These are phyloP conservation scores for Pseudocercospora vitis DNA, from an alignment of 2,329 filamentous ascomycete species.

Conservation along the genomic window DNA sequence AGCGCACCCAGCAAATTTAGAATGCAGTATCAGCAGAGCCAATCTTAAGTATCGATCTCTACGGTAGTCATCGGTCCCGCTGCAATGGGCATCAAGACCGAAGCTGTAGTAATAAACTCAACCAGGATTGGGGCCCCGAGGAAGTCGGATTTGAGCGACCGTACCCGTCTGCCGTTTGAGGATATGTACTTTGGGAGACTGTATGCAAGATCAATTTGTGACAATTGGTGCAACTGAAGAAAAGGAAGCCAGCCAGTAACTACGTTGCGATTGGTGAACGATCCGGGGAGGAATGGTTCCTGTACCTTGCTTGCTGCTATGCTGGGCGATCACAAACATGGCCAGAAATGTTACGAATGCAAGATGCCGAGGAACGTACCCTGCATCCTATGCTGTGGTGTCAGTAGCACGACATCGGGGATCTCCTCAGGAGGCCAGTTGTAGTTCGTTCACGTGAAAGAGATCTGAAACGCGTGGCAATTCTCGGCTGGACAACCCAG, in stretches of 20 bases:
- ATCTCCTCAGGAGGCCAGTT: background rate
- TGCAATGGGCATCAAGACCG: slow-evolving; percentile 37
- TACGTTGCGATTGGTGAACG: slow-evolving; percentile 10
- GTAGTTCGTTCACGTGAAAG: background rate
- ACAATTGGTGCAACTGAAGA: background rate
- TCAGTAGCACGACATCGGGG: background rate
- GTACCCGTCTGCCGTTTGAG: background rate
- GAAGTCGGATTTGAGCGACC: background rate
- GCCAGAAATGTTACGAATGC: slow-evolving; percentile 7
- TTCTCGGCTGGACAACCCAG: background rate
- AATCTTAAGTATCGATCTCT: slow-evolving; percentile 25
- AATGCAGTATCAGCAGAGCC: slow-evolving; percentile 34
- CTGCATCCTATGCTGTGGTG: slow-evolving; percentile 24
- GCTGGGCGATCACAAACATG: slow-evolving; percentile 4
- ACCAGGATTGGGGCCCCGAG: slow-evolving; percentile 19
- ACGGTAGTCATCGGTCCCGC: slow-evolving; percentile 40
- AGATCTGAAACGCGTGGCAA: background rate
- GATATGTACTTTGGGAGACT: slow-evolving; percentile 9
- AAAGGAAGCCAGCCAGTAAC: slow-evolving; percentile 1
- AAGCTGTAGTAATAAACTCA: slow-evolving; percentile 20
- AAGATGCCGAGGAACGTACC: background rate
- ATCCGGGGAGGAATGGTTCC: slow-evolving; percentile 8
- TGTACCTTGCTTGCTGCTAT: slow-evolving; percentile 1
- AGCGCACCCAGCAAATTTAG: slow-evolving; percentile 34
- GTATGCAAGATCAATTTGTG: slow-evolving; percentile 1